Evolutionary conservation across 371 early-diverging fungal species (phyloP).

Genomic region (Rhizomucor miehei): DNA sequence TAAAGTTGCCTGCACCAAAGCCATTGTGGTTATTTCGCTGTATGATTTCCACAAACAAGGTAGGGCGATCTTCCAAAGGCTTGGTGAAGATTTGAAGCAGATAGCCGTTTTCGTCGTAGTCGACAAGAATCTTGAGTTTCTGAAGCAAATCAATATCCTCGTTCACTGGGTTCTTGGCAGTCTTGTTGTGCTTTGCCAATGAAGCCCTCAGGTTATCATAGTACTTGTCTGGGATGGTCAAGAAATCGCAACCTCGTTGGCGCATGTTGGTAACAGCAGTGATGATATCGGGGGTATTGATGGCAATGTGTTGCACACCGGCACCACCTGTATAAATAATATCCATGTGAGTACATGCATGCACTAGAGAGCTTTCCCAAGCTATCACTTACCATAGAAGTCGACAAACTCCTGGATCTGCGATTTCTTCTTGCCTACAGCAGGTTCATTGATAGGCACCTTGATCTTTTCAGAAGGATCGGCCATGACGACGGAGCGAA

Average conservation of each 20-base stretch:
- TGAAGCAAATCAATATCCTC: slow-evolving; percentile 85
- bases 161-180: slow-evolving; percentile 65
- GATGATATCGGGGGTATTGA: slow-evolving; percentile 87
- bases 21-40: slow-evolving; percentile 94
- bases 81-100: slow-evolving; percentile 92
- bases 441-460: slow-evolving; percentile 98
- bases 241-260: slow-evolving; percentile 89
- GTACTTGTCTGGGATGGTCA: slow-evolving; percentile 85
- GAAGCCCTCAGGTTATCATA: slow-evolving; percentile 82
- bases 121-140: slow-evolving; percentile 87
- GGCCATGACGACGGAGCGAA: slow-evolving; percentile 96
- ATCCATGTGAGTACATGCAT: background rate
- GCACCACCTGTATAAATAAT: slow-evolving; percentile 47
- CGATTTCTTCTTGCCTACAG: slow-evolving; percentile 88
- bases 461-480: slow-evolving; percentile 90
- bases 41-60: slow-evolving; percentile 95
- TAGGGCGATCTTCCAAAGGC: slow-evolving; percentile 95
- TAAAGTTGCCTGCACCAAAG: slow-evolving; percentile 98
- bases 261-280: slow-evolving; percentile 76
- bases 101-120: slow-evolving; percentile 96
- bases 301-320: slow-evolving; percentile 97
- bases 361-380: too few species aligned
- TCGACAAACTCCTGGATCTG: slow-evolving; percentile 98
- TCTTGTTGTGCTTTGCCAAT: slow-evolving; percentile 53
- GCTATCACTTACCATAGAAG: slow-evolving; percentile 67